Base-by-base conservation (phyloP, 257 asterid species). In the Petrea volubilis region DNA sequence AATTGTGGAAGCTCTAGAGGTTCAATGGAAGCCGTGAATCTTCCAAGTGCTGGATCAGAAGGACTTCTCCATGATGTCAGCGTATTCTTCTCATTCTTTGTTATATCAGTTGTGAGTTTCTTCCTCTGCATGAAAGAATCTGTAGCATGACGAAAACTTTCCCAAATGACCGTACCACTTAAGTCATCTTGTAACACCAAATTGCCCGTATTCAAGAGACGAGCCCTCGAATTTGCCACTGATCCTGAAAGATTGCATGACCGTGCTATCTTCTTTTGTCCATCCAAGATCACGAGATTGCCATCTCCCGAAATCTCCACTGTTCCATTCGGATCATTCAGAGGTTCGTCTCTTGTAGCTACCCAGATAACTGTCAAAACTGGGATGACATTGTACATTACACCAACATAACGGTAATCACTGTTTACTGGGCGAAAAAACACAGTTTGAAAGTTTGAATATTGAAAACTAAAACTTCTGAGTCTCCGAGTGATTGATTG, bases 311-410 rank as follows among this genome's bases (percentile, higher is more conserved):
- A 78, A 33, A 38, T 29, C 51, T 17, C 86, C 83, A 10, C 62
- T 62, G 12, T 23, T 34, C 49, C 84, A 84, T 3, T 38, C 41
- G 44, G 79, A 74, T 12, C 78, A 14, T 47, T 59, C 3, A 74
- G 68, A 5, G 91, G 93, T 0, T 12, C 79, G 14, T 81, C 64
- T 9, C 83, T 75, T 29, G 85, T 87, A 14, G 91, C 94, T 11
- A 83, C 80, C 94, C 94, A 87, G 1, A 81, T 70, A 7, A 76
- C 68, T 8, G 86, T 59, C 17, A 55, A 73, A 76, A 8, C 55
- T 63, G 20, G 70, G 40, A n/a, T n/a, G n/a, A 44, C 38, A 34
- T 46, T 44, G 43, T 73, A 86, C 87, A 84, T 79, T 55, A 86
- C 78, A 11, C 89, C 92, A 34, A 82, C 77, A 24, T 83, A 86